These are phyloP conservation scores for Coprinopsis marcescibilis DNA, from an alignment of 768 basidiomycete species.

Conservation along the genomic window DNA sequence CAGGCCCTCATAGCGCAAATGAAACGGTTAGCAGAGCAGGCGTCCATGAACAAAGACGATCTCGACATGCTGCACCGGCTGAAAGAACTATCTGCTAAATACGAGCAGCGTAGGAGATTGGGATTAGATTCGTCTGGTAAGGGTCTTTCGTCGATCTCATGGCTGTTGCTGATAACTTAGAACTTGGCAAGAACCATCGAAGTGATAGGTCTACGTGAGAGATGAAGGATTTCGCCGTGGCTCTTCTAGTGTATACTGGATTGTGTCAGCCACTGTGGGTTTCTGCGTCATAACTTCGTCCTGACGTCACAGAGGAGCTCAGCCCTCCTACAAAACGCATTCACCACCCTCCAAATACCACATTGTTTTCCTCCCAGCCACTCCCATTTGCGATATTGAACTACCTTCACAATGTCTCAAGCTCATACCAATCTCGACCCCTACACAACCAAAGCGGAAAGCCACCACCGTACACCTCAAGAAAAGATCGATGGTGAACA, in stretches of 20 bases:
- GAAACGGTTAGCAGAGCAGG: background rate
- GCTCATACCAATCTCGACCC: constrained; percentile 50
- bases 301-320: background rate
- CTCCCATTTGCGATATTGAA: constrained; percentile 10
- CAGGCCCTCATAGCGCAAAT: background rate
- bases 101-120: background rate
- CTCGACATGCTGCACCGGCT: background rate
- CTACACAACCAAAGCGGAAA: constrained; percentile 62
- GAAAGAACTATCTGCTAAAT: background rate
- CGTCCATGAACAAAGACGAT: background rate
- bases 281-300: too few relatives aligned
- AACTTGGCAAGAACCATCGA: too few relatives aligned
- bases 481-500: constrained; percentile 62
- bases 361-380: background rate
- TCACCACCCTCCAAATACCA: background rate
- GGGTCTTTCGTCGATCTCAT: too few relatives aligned
- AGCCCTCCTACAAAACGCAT: constrained; percentile 15
- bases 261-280: too few relatives aligned
- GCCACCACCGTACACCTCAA: constrained; percentile 46
- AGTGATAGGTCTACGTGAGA: too few relatives aligned
- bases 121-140: background rate
- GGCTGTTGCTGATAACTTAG: too few relatives aligned
- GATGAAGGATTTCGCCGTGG: too few relatives aligned
- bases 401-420: constrained; percentile 4
- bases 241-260: too few relatives aligned